Percentiles rank a stretch among this genome's conserved stretches.
Evolutionary conservation across 306 rosid species (phyloP).

Genomic region (Sindora glabra): DNA sequence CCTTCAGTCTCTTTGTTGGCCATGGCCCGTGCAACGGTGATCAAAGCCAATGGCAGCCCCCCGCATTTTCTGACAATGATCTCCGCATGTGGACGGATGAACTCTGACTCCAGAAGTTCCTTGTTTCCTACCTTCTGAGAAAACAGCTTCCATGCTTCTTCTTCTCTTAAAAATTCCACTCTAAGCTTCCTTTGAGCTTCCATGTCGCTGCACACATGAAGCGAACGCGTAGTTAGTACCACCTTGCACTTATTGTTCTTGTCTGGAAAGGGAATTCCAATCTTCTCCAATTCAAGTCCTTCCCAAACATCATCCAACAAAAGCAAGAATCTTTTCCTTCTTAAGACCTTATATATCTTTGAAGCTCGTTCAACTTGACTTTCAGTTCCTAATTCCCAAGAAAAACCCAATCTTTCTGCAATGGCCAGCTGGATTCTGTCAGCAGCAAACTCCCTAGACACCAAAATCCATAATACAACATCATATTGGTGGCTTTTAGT

Average conservation of each 20-base stretch:
- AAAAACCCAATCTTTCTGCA: conserved; percentile 2
- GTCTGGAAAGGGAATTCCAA: conserved; percentile 6
- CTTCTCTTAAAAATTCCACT: not conserved
- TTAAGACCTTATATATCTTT: not conserved
- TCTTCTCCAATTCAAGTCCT: not conserved
- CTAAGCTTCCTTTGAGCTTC: not conserved
- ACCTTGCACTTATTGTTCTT: conserved; percentile 1
- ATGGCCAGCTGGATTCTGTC: conserved; percentile 4
- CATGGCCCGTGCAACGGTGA: conserved; percentile 13
- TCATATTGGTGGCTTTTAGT: not conserved
- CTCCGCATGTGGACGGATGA: not conserved
- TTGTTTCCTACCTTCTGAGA: not conserved
- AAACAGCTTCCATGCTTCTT: not conserved
- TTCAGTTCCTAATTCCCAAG: conserved; percentile 2
- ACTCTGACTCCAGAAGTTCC: not conserved
- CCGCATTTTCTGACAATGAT: not conserved
- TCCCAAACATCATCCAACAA: conserved; percentile 6
- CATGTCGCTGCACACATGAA: conserved; percentile 5
- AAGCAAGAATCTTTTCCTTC: not conserved
- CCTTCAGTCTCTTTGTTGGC: not conserved
- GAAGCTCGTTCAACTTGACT: not conserved
- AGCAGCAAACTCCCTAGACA: conserved; percentile 3
- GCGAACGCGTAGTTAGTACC: not conserved
- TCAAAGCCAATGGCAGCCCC: conserved; percentile 5
- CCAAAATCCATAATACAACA: conserved; percentile 1